Evolutionary conservation across 106 monocot genomes (phyloP), one percentile per base, ranked within the genome.

Genomic region (Platanthera guangdongensis): DNA sequence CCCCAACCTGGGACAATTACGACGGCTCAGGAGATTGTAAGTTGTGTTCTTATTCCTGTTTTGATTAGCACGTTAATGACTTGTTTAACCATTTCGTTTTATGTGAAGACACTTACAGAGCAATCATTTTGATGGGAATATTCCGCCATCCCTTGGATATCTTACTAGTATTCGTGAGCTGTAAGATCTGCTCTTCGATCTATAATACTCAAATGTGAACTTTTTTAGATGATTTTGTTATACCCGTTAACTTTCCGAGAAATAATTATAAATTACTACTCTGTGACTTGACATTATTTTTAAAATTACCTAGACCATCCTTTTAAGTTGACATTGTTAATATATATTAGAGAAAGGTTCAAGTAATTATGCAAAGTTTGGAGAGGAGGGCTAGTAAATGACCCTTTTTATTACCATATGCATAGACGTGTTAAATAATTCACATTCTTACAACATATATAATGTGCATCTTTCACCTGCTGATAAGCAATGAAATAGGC

Each of bases 81-180:
- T 73, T 77, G 68, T 67, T 4, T 75, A 55, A 55, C 48, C 5
- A 65, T 77, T 8, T 10, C 11, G 25, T 15, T 74, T 50, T 7
- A 8, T 46, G 50, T 79, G 57, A 60, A 99, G 99, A 81, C 82
- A 99, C 77, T 84, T 99, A 81, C 92, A 99, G 79, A 74, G 82
- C 72, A 99, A 99, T 81, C 80, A 87, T 13, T 72, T 99, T 30
- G 88, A 39, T 82, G 94, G 91, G 78, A 15, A 13, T 13, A 78
- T 99, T 63, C 94, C 99, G 78, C 46, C 77, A 14, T 82, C 90
- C 68, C 71, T 99, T 49, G 94, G 86, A 32, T 77, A 71, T 51
- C 74, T 92, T 10, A 71, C 16, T 3, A 82, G 39, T 39, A 71
- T 99, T 47, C 77, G 50, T 25, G 94, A 99, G 79, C 83, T 94